Percentiles rank a stretch among this genome's conserved stretches.
These are phyloP conservation scores for Backusella sp. DNA, from an alignment of 192 early-diverging fungal species.

Conservation along the genomic window DNA sequence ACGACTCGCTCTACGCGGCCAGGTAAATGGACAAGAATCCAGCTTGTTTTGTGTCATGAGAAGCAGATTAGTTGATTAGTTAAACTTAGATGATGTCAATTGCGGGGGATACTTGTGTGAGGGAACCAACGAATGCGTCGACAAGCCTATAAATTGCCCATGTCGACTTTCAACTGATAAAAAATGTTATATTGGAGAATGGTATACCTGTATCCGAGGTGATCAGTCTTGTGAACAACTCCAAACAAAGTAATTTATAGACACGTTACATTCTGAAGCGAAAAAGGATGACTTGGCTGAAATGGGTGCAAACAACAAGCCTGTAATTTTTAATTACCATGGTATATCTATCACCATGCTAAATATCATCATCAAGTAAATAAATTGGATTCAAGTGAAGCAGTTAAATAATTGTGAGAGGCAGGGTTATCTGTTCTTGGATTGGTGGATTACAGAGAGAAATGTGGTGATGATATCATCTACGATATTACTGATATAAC, in stretches of 20 bases:
- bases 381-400: no score
- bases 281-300: no score
- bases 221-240: conserved; percentile 4
- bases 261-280: no score
- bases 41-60: not conserved
- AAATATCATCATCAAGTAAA: no score
- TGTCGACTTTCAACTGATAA: conserved; percentile 11
- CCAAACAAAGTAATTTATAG: not conserved
- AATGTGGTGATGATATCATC: no score
- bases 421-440: no score
- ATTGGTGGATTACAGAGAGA: no score
- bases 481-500: no score
- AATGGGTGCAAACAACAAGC: no score
- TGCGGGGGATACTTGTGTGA: conserved; percentile 12
- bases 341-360: no score
- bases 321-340: no score
- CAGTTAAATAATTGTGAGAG: no score
- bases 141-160: conserved; percentile 1
- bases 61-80: not conserved
- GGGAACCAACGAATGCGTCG: not conserved
- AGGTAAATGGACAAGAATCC: not conserved
- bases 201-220: conserved; percentile 17
- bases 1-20: not conserved
- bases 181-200: conserved; percentile 13
- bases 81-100: not conserved